Evolutionary conservation across 225 moss, liverwort and hornwort species (phyloP).

Genomic region (Straminergon stramineum): DNA sequence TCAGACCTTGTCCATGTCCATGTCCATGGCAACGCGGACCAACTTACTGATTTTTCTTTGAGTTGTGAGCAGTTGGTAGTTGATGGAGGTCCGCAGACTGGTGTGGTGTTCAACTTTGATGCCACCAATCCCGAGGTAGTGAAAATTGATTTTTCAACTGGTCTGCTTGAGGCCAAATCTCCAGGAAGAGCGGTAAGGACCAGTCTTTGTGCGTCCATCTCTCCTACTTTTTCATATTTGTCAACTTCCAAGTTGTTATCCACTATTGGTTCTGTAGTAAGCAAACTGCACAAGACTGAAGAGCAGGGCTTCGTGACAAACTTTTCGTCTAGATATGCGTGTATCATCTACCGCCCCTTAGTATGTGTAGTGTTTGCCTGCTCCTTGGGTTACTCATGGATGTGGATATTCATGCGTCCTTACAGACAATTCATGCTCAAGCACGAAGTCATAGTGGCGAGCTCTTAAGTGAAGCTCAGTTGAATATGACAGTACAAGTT

Average conservation of each 20-base stretch:
- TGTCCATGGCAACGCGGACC: not conserved
- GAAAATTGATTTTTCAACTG: slow-evolving; percentile 51
- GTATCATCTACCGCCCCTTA: not conserved
- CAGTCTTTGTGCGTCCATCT: not conserved
- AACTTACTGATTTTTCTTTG: not conserved
- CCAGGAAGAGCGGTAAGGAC: slow-evolving; percentile 52
- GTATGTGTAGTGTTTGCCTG: not conserved
- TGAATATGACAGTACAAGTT: slow-evolving; percentile 62
- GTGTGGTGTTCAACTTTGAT: slow-evolving; percentile 67
- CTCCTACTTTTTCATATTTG: not conserved
- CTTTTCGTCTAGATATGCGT: not conserved
- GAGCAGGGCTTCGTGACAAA: not conserved
- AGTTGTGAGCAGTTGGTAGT: slow-evolving; percentile 51
- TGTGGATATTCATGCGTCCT: not conserved
- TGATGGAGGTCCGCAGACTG: slow-evolving; percentile 76
- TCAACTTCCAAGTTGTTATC: not conserved
- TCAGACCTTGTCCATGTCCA: not conserved
- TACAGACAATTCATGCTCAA: slow-evolving; percentile 60
- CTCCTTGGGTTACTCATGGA: not conserved
- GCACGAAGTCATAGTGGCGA: slow-evolving; percentile 57
- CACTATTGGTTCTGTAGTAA: not conserved
- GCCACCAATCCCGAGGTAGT: slow-evolving; percentile 47
- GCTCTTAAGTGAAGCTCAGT: slow-evolving; percentile 65
- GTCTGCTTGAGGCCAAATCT: slow-evolving; percentile 59
- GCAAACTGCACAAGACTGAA: not conserved